Percentiles rank a stretch among this genome's conserved stretches.
Evolutionary conservation across 257 asterid genomes (phyloP).

Genomic region (Prunella vulgaris): DNA sequence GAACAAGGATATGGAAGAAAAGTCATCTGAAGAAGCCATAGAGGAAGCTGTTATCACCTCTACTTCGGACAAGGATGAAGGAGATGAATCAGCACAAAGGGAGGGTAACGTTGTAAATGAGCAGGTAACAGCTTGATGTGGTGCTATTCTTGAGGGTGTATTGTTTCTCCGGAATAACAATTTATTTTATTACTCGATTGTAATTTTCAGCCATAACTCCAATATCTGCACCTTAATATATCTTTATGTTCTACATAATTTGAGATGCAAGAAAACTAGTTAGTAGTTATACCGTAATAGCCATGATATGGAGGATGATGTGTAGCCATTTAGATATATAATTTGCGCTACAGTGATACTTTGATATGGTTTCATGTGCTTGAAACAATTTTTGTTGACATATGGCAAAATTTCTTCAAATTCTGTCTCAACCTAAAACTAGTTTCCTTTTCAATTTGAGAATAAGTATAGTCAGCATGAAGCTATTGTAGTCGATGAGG

Average conservation of each 20-base stretch:
- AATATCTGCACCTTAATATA: not conserved
- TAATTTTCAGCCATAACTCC: not conserved
- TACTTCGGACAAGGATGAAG: slow-evolving; percentile 10
- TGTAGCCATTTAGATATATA: not conserved
- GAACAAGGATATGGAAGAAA: slow-evolving; percentile 30
- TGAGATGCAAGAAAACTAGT: slow-evolving; percentile 15
- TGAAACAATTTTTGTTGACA: not conserved
- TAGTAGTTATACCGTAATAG: not conserved
- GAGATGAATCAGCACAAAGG: slow-evolving; percentile 30
- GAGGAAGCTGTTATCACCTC: slow-evolving; percentile 21
- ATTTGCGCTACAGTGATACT: not conserved
- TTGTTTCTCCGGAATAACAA: slow-evolving; percentile 2
- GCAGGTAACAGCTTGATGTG: slow-evolving; percentile 31
- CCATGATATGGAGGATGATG: not conserved
- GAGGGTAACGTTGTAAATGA: slow-evolving; percentile 28
- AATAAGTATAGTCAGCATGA: too few species aligned
- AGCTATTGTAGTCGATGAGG: too few species aligned
- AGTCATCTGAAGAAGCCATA: slow-evolving; percentile 18
- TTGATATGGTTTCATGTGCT: slow-evolving; percentile 4
- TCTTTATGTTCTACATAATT: slow-evolving; percentile 4
- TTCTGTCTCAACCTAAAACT: not conserved
- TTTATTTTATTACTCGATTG: not conserved
- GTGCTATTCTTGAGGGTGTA: slow-evolving; percentile 1
- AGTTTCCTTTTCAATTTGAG: too few species aligned
- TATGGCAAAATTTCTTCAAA: not conserved